These are phyloP conservation scores for Ascoidea rubescens DNA, from an alignment of 805 yeast species.

Conservation along the genomic window DNA sequence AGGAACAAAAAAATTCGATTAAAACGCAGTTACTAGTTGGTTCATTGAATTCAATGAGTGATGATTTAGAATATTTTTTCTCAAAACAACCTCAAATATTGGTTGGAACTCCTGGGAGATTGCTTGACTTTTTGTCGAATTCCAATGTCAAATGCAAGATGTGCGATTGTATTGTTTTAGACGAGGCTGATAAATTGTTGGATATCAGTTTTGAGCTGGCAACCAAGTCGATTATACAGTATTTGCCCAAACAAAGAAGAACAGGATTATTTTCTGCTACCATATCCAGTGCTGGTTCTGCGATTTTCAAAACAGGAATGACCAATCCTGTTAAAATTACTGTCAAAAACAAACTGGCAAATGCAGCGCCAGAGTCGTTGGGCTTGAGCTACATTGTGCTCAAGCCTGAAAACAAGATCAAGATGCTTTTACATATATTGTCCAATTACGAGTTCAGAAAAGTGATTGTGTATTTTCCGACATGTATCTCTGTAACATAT, in stretches of 20 bases:
- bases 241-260: slow-evolving; percentile 81
- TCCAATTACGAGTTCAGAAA: slow-evolving; percentile 48
- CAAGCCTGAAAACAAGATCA: slow-evolving; percentile 46
- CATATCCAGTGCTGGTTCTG: slow-evolving; percentile 64
- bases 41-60: slow-evolving; percentile 46
- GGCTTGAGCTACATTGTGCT: slow-evolving; percentile 46
- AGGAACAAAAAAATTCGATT: slow-evolving; percentile 23
- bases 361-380: slow-evolving; percentile 46
- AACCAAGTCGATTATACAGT: slow-evolving; percentile 48
- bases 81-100: slow-evolving; percentile 53
- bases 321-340: slow-evolving; percentile 82
- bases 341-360: slow-evolving; percentile 40
- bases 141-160: slow-evolving; percentile 42
- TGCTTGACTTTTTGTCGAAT: slow-evolving; percentile 51
- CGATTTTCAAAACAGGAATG: slow-evolving; percentile 77
- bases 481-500: slow-evolving; percentile 72
- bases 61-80: slow-evolving; percentile 51
- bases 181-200: slow-evolving; percentile 84
- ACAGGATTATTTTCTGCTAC: slow-evolving; percentile 95
- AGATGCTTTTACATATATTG: slow-evolving; percentile 40
- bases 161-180: slow-evolving; percentile 66
- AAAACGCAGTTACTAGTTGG: slow-evolving; percentile 54
- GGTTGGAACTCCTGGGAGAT: slow-evolving; percentile 88
- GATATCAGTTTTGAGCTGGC: slow-evolving; percentile 67
- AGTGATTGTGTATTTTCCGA: slow-evolving; percentile 85